Base-by-base conservation (phyloP, 768 basidiomycete genomes). In the Termitomyces sp. region DNA sequence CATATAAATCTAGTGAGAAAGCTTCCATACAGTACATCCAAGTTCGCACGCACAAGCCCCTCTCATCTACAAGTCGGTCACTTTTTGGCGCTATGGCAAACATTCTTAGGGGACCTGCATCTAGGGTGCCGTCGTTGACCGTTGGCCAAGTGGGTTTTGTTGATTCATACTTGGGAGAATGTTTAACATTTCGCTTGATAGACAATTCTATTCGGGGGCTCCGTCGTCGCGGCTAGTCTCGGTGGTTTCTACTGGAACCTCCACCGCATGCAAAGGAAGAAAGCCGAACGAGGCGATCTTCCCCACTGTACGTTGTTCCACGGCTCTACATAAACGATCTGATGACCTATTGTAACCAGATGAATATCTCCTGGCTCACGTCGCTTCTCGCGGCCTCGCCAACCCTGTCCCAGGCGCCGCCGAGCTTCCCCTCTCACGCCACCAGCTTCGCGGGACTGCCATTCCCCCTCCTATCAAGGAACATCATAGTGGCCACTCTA, bases 341-440 rank as follows among this genome's bases (percentile, higher is more conserved):
- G 2, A 53, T 8, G 32, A 28, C 9, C n/a, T 13, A 52, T n/a
- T 7, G 20, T 18, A 12, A 46, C 5, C 50, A 76, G 76, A 74
- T 54, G 76, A 78, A 64, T 72, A 74, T 55, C 55, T 73, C 11
- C 49, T 77, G 7, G 70, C 68, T 2, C 66, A 72, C 22, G 69
- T 68, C 44, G 66, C 13, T 16, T 61, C 51, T 5, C 48, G 55
- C 16, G 59, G 60, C n/a, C 38, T 46, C 9, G 35, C 53, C 28
- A 50, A 65, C 12, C 56, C 62, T n/a, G 59, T 60, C 5, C 52
- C 67, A 13, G 63, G 64, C 20, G 59, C 61, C 20, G 22, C 52
- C n/a, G 55, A 65, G 24, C 48, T 58, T 32, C 64, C 64, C 13
- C 48, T 65, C 52, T 60, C 65, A 36, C 60, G 58, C 13, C 33